Conservation (phyloP, 169 alveolate genomes). For the Eimeria brunetti region DNA sequence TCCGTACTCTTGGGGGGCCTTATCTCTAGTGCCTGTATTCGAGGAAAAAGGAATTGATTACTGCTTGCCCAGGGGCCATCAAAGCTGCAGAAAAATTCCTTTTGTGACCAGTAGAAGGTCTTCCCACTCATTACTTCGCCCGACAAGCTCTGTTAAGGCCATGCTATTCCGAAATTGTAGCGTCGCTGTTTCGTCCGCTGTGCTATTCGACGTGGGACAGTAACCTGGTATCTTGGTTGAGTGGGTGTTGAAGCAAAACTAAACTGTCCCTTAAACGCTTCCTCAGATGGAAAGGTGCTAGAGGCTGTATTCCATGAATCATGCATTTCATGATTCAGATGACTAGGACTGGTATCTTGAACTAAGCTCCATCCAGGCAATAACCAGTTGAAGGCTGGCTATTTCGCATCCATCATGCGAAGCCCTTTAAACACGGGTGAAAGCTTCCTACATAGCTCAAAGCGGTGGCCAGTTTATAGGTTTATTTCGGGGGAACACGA, state of each 20-base stretch:
- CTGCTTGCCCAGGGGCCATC: neutral
- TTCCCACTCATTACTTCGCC: neutral
- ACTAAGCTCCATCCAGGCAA: neutral
- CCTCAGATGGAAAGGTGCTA: neutral
- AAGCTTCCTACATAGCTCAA: neutral
- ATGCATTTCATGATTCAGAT: neutral
- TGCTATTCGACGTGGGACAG: neutral
- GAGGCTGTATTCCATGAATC: neutral
- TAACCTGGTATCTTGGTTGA: neutral
- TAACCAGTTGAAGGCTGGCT: neutral
- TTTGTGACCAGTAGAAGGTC: neutral
- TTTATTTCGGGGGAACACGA: neutral
- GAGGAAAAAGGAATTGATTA: neutral
- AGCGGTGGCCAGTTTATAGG: neutral
- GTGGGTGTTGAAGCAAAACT: neutral
- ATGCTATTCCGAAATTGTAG: neutral
- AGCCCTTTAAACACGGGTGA: neutral
- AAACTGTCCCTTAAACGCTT: neutral
- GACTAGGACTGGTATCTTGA: neutral
- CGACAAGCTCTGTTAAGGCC: neutral
- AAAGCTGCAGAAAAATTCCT: neutral
- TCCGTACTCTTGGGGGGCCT: neutral
- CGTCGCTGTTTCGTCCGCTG: neutral
- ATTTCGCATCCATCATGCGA: neutral
- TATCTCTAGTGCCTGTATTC: neutral